Evolutionary conservation across 2,329 filamentous ascomycete genomes (phyloP).

Genomic region (Rutstroemia sp.): DNA sequence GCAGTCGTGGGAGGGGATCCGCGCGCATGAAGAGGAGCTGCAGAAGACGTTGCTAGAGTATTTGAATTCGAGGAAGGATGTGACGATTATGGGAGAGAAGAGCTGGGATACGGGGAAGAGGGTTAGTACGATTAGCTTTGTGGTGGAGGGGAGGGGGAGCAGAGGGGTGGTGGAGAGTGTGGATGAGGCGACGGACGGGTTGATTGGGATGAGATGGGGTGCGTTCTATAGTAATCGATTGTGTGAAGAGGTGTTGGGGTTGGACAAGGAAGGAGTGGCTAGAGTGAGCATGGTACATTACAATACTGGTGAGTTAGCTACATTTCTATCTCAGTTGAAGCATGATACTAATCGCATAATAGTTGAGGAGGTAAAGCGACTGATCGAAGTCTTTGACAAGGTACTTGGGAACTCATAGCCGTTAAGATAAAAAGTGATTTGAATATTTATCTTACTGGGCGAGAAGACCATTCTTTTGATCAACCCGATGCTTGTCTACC

Average conservation of each 20-base stretch:
- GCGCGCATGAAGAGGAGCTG: conserved; percentile 51
- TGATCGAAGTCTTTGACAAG: conserved; percentile 45
- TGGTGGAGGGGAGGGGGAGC: conserved; percentile 48
- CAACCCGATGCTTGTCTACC: background rate
- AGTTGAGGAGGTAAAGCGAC: conserved; percentile 49
- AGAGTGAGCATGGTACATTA: conserved; percentile 69
- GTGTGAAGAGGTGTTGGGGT: conserved; percentile 48
- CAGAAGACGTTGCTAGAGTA: conserved; percentile 54
- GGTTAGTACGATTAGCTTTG: conserved; percentile 62
- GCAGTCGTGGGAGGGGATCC: conserved; percentile 43
- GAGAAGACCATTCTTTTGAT: background rate
- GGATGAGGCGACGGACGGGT: conserved; percentile 43
- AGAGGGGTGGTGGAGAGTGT: conserved; percentile 54
- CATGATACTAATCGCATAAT: conserved; percentile 10
- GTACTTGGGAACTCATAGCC: conserved; percentile 11
- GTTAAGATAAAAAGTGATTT: background rate
- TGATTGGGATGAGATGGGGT: conserved; percentile 60
- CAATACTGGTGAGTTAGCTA: conserved; percentile 51
- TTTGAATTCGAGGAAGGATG: conserved; percentile 42
- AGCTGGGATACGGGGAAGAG: conserved; percentile 40
- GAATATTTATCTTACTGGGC: background rate
- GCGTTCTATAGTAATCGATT: conserved; percentile 62
- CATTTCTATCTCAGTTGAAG: background rate
- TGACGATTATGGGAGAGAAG: conserved; percentile 52
- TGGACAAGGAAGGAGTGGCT: conserved; percentile 55